These are phyloP conservation scores for Penicillium subrubescens DNA, from an alignment of 495 filamentous ascomycete genomes.

Conservation along the genomic window DNA sequence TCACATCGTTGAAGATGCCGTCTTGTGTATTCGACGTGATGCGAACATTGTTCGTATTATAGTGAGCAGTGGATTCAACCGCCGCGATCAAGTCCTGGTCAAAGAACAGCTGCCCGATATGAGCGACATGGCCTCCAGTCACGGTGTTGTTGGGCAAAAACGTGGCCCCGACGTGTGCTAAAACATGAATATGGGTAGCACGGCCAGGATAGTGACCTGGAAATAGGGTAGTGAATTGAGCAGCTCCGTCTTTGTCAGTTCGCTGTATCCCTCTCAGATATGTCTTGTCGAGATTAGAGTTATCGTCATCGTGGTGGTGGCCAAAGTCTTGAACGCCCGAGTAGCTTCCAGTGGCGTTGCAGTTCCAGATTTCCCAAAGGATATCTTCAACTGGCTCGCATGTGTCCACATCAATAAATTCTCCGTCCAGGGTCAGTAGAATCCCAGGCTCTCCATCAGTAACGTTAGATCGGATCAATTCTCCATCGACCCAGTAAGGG, in stretches of 20 bases:
- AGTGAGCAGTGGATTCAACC: conserved; percentile 53
- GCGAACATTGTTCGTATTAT: conserved; percentile 52
- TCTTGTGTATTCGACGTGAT: conserved; percentile 54
- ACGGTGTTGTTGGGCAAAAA: conserved; percentile 51
- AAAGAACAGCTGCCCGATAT: conserved; percentile 66
- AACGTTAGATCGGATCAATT: conserved; percentile 55
- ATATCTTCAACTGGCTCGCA: conserved; percentile 53
- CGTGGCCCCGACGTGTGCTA: conserved; percentile 49
- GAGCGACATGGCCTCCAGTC: conserved; percentile 48
- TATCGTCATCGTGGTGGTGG: conserved; percentile 29
- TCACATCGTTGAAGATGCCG: conserved; percentile 47
- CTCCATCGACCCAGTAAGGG: conserved; percentile 39
- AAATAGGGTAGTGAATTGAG: conserved; percentile 51
- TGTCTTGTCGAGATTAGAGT: conserved; percentile 47
- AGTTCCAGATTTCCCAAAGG: conserved; percentile 58
- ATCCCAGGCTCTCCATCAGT: conserved; percentile 50
- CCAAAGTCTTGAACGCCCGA: conserved; percentile 27
- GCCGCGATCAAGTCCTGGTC: conserved; percentile 49
- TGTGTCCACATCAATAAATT: conserved; percentile 55
- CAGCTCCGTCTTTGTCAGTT: conserved; percentile 52
- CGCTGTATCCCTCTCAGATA: conserved; percentile 53
- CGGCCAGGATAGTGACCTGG: conserved; percentile 57
- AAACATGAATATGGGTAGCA: conserved; percentile 48
- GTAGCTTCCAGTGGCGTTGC: conserved; percentile 58
- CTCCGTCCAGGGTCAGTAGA: conserved; percentile 53